These are phyloP conservation scores for Psilocybe subaeruginosa DNA, from an alignment of 768 basidiomycete species.

Conservation along the genomic window DNA sequence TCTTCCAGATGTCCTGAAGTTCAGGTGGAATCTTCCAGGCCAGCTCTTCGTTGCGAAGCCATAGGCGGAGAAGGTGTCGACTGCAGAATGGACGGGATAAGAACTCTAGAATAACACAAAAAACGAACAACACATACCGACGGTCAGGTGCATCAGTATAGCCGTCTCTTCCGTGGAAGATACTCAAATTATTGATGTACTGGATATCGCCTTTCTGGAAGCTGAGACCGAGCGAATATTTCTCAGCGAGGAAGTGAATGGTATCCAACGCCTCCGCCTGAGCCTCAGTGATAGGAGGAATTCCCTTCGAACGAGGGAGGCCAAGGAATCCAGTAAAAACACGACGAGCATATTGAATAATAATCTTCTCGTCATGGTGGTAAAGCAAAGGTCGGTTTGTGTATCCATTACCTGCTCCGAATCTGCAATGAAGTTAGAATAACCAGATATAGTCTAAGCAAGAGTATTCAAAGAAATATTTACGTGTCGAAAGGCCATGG, in stretches of 20 bases:
- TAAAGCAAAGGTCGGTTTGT: conserved; percentile 42
- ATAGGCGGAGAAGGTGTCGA: conserved; percentile 40
- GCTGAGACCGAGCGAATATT: conserved; percentile 43
- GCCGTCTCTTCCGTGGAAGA: conserved; percentile 48
- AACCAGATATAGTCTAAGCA: no score
- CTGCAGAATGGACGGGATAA: conserved; percentile 15
- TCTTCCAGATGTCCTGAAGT: conserved; percentile 33
- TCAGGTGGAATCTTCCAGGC: conserved; percentile 39
- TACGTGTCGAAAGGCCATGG: conserved; percentile 45
- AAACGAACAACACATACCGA: conserved; percentile 31
- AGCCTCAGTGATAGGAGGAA: conserved; percentile 50
- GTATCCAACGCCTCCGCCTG: conserved; percentile 51
- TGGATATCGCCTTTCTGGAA: conserved; percentile 54
- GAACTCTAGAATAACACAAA: background rate
- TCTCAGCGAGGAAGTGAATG: conserved; percentile 46
- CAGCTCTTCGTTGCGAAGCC: conserved; percentile 40
- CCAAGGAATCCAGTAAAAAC: conserved; percentile 43
- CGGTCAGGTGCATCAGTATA: conserved; percentile 40
- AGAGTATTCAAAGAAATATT: background rate
- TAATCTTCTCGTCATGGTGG: conserved; percentile 38
- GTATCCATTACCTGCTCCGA: conserved; percentile 39
- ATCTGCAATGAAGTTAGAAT: conserved; percentile 25
- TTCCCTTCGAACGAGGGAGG: conserved; percentile 37
- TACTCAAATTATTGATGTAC: conserved; percentile 49
- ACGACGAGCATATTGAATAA: conserved; percentile 49